Evolutionary conservation across 2,329 filamentous ascomycete genomes (phyloP).

Genomic region (Colletotrichum tofieldiae): DNA sequence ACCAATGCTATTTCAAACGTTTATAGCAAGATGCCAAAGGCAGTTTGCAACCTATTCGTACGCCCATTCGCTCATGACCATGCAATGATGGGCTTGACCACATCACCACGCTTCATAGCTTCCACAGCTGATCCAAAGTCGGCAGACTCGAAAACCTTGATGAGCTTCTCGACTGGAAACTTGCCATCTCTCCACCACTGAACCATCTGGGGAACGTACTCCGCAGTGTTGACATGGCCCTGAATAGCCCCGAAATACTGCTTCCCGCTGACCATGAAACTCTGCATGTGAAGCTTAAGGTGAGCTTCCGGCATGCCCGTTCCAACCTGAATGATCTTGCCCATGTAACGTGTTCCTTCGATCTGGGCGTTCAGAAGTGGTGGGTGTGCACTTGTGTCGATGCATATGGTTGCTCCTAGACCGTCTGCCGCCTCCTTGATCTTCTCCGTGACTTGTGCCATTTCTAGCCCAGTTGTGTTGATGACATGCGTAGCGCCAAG

Average conservation of each 20-base stretch:
- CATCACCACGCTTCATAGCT: slow-evolving; percentile 47
- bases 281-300: slow-evolving; percentile 59
- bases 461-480: slow-evolving; percentile 42
- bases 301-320: slow-evolving; percentile 60
- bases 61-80: slow-evolving; percentile 26
- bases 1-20: too few relatives aligned
- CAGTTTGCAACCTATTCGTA: not conserved
- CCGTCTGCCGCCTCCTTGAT: slow-evolving; percentile 60
- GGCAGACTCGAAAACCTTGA: slow-evolving; percentile 52
- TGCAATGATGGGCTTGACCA: slow-evolving; percentile 39
- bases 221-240: slow-evolving; percentile 56
- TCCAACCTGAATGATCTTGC: slow-evolving; percentile 66
- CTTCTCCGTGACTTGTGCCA: slow-evolving; percentile 47
- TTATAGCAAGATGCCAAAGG: too few relatives aligned
- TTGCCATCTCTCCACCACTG: slow-evolving; percentile 51
- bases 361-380: slow-evolving; percentile 59
- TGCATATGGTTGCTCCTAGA: slow-evolving; percentile 60
- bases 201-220: slow-evolving; percentile 53
- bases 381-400: slow-evolving; percentile 66
- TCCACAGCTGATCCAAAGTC: slow-evolving; percentile 52
- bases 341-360: slow-evolving; percentile 59
- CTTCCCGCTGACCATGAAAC: slow-evolving; percentile 64
- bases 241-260: slow-evolving; percentile 60
- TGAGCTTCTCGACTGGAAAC: slow-evolving; percentile 53
- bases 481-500: slow-evolving; percentile 55